These are phyloP conservation scores for Globisporangium barbulae DNA, from an alignment of 352 stramenopile species.

Conservation along the genomic window DNA sequence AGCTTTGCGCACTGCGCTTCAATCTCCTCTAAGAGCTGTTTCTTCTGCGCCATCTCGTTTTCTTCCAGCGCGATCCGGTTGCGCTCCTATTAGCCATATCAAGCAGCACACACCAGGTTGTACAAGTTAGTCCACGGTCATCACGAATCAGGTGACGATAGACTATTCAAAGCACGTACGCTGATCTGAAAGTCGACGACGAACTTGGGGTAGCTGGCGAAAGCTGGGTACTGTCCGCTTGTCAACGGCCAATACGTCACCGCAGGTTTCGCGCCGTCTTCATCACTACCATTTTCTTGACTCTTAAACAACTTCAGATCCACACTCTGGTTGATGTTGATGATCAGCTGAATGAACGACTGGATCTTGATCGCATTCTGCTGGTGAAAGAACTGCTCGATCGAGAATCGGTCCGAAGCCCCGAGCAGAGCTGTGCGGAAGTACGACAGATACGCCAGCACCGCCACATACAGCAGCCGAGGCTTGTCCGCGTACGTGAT, in stretches of 20 bases:
- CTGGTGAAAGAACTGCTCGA: slow-evolving; percentile 85
- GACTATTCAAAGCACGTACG: slow-evolving; percentile 31
- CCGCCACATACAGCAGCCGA: slow-evolving; percentile 54
- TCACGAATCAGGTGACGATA: background rate
- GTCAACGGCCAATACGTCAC: slow-evolving; percentile 52
- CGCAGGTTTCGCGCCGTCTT: background rate
- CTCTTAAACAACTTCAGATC: slow-evolving; percentile 30
- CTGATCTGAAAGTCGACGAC: slow-evolving; percentile 84
- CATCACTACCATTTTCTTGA: background rate
- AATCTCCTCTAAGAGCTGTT: slow-evolving; percentile 53
- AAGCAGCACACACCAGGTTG: background rate
- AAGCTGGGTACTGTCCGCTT: slow-evolving; percentile 74
- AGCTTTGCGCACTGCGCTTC: slow-evolving; percentile 49
- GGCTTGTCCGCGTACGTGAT: slow-evolving; percentile 71
- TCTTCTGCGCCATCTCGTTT: slow-evolving; percentile 59
- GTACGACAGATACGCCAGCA: slow-evolving; percentile 72
- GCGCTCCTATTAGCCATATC: slow-evolving; percentile 44
- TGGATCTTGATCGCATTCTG: slow-evolving; percentile 80
- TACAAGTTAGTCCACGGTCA: background rate
- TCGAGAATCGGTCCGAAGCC: slow-evolving; percentile 48
- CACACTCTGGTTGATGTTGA: slow-evolving; percentile 46
- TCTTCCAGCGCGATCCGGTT: slow-evolving; percentile 81
- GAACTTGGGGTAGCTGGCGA: slow-evolving; percentile 73
- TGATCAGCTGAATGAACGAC: slow-evolving; percentile 62
- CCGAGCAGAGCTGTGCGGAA: slow-evolving; percentile 61